Percentiles rank a stretch among this genome's conserved stretches.
Evolutionary conservation across 164 flowering plant genomes (phyloP).

Genomic region (Nelumbo lutea): DNA sequence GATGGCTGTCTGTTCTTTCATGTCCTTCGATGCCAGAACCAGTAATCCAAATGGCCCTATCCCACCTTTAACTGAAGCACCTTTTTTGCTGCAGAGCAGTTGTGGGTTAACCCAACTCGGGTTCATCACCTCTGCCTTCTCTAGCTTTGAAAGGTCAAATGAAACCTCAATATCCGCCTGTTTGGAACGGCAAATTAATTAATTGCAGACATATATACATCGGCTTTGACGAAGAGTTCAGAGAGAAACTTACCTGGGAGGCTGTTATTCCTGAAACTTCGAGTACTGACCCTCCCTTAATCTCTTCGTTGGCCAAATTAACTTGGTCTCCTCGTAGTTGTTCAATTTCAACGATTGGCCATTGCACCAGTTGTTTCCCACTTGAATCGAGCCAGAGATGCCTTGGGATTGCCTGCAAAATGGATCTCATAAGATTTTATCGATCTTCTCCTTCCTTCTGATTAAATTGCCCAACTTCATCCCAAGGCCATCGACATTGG

Average conservation of each 20-base stretch:
- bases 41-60: slow-evolving; percentile 63
- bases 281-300: slow-evolving; percentile 21
- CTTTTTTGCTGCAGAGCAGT: slow-evolving; percentile 32
- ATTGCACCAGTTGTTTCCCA: slow-evolving; percentile 47
- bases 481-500: no score
- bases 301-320: background rate
- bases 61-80: slow-evolving; percentile 32
- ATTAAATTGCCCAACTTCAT: no score
- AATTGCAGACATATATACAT: background rate
- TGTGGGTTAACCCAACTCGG: slow-evolving; percentile 46
- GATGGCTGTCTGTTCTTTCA: slow-evolving; percentile 55
- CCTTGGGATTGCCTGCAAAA: slow-evolving; percentile 49
- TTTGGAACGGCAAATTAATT: background rate
- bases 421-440: background rate
- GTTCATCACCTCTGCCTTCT: slow-evolving; percentile 36
- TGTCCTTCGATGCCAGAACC: slow-evolving; percentile 39
- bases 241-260: slow-evolving; percentile 26
- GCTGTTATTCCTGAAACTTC: slow-evolving; percentile 35
- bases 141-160: slow-evolving; percentile 27
- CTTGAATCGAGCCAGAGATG: slow-evolving; percentile 35
- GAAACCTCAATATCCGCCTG: slow-evolving; percentile 52
- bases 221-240: background rate
- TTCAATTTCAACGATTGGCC: slow-evolving; percentile 54
- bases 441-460: no score
- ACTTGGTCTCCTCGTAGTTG: slow-evolving; percentile 22